Percentiles rank a stretch among this genome's conserved stretches.
These are phyloP conservation scores for Heliamphora exappendiculata DNA, from an alignment of 148 eudicot species.

Conservation along the genomic window DNA sequence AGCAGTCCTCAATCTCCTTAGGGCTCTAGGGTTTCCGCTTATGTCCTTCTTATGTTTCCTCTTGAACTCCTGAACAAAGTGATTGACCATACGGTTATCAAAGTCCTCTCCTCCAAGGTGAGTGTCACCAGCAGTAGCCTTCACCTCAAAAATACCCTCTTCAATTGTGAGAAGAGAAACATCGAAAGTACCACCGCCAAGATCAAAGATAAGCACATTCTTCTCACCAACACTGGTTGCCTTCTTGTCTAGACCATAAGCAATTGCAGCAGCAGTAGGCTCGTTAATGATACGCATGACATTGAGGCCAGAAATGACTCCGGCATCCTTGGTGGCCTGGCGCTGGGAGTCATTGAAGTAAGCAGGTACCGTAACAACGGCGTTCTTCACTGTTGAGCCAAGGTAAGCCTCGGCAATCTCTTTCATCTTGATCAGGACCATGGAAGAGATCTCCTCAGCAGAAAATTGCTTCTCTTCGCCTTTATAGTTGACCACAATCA, in stretches of 20 bases:
- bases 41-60: conserved; percentile 28
- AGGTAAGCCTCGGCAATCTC: conserved; percentile 31
- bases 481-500: conserved; percentile 23
- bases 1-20: conserved; percentile 30
- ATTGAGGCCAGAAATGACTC: conserved; percentile 31
- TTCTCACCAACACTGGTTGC: conserved; percentile 18
- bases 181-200: conserved; percentile 33
- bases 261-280: conserved; percentile 39
- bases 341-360: conserved; percentile 33
- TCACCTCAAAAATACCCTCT: conserved; percentile 28
- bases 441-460: conserved; percentile 34
- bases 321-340: conserved; percentile 35
- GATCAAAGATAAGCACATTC: conserved; percentile 32
- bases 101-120: conserved; percentile 40
- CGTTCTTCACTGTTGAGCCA: conserved; percentile 18
- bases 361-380: conserved; percentile 35
- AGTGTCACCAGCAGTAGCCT: conserved; percentile 32
- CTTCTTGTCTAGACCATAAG: conserved; percentile 35
- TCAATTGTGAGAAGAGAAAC: conserved; percentile 30
- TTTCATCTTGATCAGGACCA: conserved; percentile 30
- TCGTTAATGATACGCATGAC: conserved; percentile 34
- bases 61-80: conserved; percentile 28
- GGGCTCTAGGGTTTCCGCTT: conserved; percentile 21
- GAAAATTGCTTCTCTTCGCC: conserved; percentile 31
- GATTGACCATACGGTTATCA: conserved; percentile 34